Evolutionary conservation across 2,329 filamentous ascomycete genomes (phyloP).

Genomic region (Arthrobotrys entomopaga): DNA sequence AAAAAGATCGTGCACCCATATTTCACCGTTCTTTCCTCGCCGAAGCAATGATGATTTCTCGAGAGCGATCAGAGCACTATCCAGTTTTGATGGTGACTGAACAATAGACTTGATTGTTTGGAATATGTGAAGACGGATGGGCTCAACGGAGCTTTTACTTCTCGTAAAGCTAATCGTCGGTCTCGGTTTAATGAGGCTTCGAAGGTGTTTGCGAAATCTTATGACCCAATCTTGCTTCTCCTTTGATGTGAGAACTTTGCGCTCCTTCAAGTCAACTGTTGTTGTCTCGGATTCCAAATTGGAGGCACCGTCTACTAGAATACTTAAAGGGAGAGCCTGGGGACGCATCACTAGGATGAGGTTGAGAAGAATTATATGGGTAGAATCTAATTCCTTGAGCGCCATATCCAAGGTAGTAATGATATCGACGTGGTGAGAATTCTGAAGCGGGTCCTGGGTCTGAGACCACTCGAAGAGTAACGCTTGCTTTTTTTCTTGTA

Average conservation of each 20-base stretch:
- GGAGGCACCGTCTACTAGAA: slow-evolving; percentile 10
- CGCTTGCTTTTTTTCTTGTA: slow-evolving; percentile 6
- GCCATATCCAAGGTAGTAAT: slow-evolving; percentile 22
- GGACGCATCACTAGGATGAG: slow-evolving; percentile 19
- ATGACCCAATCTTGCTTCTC: neutral
- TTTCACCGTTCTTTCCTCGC: slow-evolving; percentile 9
- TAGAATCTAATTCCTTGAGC: neutral
- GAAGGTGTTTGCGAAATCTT: neutral
- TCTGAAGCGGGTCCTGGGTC: neutral
- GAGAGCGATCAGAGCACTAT: neutral
- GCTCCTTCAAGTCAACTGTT: too few relatives aligned
- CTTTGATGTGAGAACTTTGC: neutral
- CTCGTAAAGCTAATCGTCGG: neutral
- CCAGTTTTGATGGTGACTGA: neutral
- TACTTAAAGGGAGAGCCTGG: slow-evolving; percentile 12
- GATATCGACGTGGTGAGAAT: slow-evolving; percentile 14
- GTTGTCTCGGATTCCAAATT: neutral
- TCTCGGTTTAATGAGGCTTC: too few relatives aligned
- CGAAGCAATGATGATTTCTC: slow-evolving; percentile 29
- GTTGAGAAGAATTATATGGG: slow-evolving; percentile 5
- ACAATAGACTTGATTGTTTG: neutral
- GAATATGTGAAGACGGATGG: neutral
- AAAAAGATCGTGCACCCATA: slow-evolving; percentile 35
- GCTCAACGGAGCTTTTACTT: neutral
- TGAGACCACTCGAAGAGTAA: neutral